These are phyloP conservation scores for Flaveria linearis DNA, from an alignment of 129 eudicot species.

Conservation along the genomic window DNA sequence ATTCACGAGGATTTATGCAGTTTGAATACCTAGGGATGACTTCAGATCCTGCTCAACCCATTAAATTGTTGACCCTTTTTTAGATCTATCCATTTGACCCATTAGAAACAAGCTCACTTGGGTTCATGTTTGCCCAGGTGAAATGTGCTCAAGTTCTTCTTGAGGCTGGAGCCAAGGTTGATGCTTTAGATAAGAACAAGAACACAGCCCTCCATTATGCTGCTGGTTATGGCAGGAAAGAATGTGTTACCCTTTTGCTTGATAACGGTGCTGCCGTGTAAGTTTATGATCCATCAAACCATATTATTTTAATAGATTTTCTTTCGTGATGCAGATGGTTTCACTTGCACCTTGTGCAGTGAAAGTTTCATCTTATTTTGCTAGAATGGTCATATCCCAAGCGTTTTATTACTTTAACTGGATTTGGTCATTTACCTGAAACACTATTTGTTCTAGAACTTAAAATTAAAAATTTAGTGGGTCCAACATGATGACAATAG, in stretches of 20 bases:
- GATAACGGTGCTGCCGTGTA: conserved; percentile 97
- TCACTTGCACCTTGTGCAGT: not conserved
- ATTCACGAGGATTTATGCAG: not conserved
- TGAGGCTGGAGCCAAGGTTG: conserved; percentile 93
- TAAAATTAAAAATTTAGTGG: not conserved
- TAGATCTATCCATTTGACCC: not conserved
- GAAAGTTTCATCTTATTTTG: not conserved
- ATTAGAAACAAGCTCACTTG: conserved; percentile 2
- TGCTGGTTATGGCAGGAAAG: conserved; percentile 96
- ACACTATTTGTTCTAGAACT: not conserved
- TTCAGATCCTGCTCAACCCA: not conserved
- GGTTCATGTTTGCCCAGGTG: conserved; percentile 43
- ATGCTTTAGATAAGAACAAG: conserved; percentile 91
- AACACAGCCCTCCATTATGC: conserved; percentile 98
- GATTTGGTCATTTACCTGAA: conserved; percentile 8
- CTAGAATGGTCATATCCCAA: not conserved
- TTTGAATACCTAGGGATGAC: not conserved
- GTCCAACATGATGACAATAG: not conserved
- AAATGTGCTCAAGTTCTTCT: conserved; percentile 82
- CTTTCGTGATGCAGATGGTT: not conserved
- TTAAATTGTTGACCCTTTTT: not conserved
- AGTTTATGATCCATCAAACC: conserved; percentile 26
- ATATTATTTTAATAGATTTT: not conserved
- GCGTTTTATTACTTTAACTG: not conserved
- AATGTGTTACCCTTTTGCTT: conserved; percentile 81